A percentile compares a stretch with the other conserved stretches of the same genome.
Evolutionary conservation across 352 stramenopile species (phyloP).

Genomic region (Pythium phragmiticola): DNA sequence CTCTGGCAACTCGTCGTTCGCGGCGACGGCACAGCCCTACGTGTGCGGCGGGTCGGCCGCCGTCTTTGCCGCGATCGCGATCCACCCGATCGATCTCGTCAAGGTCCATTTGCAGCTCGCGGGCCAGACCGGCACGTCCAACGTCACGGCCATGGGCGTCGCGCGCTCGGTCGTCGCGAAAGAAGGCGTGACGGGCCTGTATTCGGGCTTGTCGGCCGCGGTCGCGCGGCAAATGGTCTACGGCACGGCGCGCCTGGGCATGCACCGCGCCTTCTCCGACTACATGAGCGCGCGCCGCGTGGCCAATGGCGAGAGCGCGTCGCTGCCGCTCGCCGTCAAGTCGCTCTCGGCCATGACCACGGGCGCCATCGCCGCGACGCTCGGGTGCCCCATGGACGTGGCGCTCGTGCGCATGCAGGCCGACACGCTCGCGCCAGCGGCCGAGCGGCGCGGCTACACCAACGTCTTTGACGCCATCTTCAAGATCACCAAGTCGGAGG

Average conservation of each 20-base stretch:
- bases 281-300: conserved; percentile 71
- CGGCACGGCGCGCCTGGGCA: conserved; percentile 77
- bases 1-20: conserved; percentile 46
- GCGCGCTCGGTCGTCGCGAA: conserved; percentile 78
- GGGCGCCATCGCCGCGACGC: conserved; percentile 91
- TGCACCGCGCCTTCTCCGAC: conserved; percentile 83
- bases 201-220: conserved; percentile 80
- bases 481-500: conserved; percentile 87
- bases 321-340: conserved; percentile 74
- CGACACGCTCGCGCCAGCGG: conserved; percentile 91
- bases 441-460: conserved; percentile 96
- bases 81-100: conserved; percentile 91
- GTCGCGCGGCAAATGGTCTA: conserved; percentile 87
- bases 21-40: conserved; percentile 66
- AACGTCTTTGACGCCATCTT: conserved; percentile 97
- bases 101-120: conserved; percentile 90
- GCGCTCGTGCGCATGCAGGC: conserved; percentile 97
- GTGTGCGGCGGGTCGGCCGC: conserved; percentile 74
- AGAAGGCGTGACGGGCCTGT: conserved; percentile 79
- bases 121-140: conserved; percentile 68
- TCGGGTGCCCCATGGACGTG: conserved; percentile 98
- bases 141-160: conserved; percentile 72
- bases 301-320: conserved; percentile 63
- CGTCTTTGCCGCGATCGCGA: conserved; percentile 73
- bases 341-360: conserved; percentile 72